Evolutionary conservation across 805 yeast species (phyloP).

Genomic region (Candida odintsovae): DNA sequence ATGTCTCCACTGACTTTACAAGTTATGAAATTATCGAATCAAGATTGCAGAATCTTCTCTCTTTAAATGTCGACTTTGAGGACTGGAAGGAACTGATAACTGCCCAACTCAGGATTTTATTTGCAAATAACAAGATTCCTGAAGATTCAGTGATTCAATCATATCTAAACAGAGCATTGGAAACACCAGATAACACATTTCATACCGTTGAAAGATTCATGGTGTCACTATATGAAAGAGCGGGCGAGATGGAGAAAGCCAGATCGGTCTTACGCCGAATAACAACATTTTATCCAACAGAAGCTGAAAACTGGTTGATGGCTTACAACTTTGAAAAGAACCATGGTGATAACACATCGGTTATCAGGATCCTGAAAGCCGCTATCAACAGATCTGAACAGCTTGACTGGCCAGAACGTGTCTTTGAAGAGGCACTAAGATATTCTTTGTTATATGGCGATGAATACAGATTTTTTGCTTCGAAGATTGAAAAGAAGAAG

Average conservation of each 20-base stretch:
- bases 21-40: neutral
- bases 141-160: neutral
- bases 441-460: conserved; percentile 33
- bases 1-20: neutral
- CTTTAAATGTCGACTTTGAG: conserved; percentile 13
- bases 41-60: neutral
- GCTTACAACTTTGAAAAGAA: conserved; percentile 35
- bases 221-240: conserved; percentile 28
- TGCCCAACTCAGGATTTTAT: conserved; percentile 6
- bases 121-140: neutral
- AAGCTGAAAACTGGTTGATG: conserved; percentile 44
- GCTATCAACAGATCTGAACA: conserved; percentile 25
- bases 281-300: conserved; percentile 24
- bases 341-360: conserved; percentile 21
- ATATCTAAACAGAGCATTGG: conserved; percentile 4
- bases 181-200: conserved; percentile 24
- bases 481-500: conserved; percentile 23
- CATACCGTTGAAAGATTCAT: conserved; percentile 41
- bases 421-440: conserved; percentile 38
- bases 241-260: conserved; percentile 27
- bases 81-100: conserved; percentile 32
- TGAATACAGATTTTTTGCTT: conserved; percentile 20
- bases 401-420: conserved; percentile 47
- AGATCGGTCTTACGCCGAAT: conserved; percentile 21
- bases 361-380: conserved; percentile 25